These are phyloP conservation scores for Neophaeococcomyces mojaviensis DNA, from an alignment of 2,329 filamentous ascomycete genomes.

Conservation along the genomic window DNA sequence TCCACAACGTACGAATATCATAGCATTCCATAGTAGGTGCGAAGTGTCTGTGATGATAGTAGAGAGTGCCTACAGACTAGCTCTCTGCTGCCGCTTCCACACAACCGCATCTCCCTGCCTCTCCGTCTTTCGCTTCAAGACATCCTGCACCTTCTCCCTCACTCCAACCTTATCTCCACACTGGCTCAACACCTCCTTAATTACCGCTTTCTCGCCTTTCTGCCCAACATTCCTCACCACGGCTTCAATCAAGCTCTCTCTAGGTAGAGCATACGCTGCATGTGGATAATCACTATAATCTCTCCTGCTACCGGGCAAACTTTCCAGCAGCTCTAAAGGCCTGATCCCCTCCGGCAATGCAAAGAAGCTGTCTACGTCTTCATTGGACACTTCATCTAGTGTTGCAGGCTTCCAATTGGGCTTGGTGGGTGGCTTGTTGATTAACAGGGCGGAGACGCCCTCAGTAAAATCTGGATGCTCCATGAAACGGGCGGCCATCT, in stretches of 20 bases:
- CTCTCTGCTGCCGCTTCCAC: conserved; percentile 14
- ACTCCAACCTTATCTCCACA: conserved; percentile 62
- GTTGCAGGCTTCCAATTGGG: conserved; percentile 71
- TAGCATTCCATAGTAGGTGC: too few relatives aligned
- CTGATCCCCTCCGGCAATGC: conserved; percentile 36
- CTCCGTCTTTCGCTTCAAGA: conserved; percentile 56
- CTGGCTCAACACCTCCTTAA: conserved; percentile 54
- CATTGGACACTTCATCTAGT: conserved; percentile 57
- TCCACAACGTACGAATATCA: too few relatives aligned
- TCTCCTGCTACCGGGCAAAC: conserved; percentile 26
- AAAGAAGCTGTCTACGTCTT: conserved; percentile 65
- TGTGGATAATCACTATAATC: conserved; percentile 67
- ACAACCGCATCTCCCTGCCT: conserved; percentile 33
- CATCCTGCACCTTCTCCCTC: conserved; percentile 59
- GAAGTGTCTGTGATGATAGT: too few relatives aligned
- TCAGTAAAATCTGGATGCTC: conserved; percentile 81
- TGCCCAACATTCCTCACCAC: conserved; percentile 38
- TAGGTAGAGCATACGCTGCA: conserved; percentile 60
- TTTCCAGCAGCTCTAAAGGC: conserved; percentile 55
- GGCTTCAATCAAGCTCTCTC: conserved; percentile 50
- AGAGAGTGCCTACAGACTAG: conserved; percentile 11
- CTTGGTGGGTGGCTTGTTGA: conserved; percentile 57
- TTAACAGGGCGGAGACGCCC: conserved; percentile 75
- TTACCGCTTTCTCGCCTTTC: conserved; percentile 49
- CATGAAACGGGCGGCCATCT: conserved; percentile 85